Percentiles rank a stretch among this genome's conserved stretches.
These are phyloP conservation scores for Termitomyces sp. DNA, from an alignment of 768 basidiomycete genomes.

Conservation along the genomic window DNA sequence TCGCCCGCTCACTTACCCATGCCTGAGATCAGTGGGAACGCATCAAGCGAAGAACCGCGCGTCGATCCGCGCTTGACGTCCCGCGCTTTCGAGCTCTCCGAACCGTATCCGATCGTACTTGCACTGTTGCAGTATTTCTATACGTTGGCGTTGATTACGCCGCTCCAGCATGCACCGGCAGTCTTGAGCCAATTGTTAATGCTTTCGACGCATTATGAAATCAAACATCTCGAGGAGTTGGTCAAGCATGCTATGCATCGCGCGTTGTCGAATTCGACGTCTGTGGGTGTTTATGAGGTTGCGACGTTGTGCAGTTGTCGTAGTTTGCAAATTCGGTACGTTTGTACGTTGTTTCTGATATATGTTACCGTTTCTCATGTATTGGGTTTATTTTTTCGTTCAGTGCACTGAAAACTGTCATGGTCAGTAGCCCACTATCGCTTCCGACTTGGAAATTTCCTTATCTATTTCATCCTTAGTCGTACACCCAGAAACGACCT, in stretches of 20 bases:
- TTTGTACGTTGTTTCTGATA: slow-evolving; percentile 1
- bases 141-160: slow-evolving; percentile 78
- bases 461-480: slow-evolving; percentile 32
- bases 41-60: slow-evolving; percentile 41
- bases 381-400: slow-evolving; percentile 4
- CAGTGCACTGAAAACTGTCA: slow-evolving; percentile 78
- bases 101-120: slow-evolving; percentile 83
- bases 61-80: slow-evolving; percentile 80
- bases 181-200: slow-evolving; percentile 85
- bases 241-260: slow-evolving; percentile 96
- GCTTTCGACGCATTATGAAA: slow-evolving; percentile 76
- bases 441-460: not conserved
- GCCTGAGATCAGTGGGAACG: slow-evolving; percentile 53
- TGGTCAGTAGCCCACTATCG: slow-evolving; percentile 41
- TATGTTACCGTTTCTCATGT: slow-evolving; percentile 11
- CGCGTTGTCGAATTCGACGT: slow-evolving; percentile 74
- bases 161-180: slow-evolving; percentile 85
- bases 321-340: slow-evolving; percentile 83
- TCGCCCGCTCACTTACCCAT: slow-evolving; percentile 58
- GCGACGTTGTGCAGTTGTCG: slow-evolving; percentile 87
- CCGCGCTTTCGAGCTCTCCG: slow-evolving; percentile 74
- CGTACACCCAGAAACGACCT: slow-evolving; percentile 76
- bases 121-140: slow-evolving; percentile 95
- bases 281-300: slow-evolving; percentile 92
- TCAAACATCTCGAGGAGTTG: slow-evolving; percentile 66